Evolutionary conservation across 345 rosid species (phyloP).

Genomic region (Bretschneidera sinensis): DNA sequence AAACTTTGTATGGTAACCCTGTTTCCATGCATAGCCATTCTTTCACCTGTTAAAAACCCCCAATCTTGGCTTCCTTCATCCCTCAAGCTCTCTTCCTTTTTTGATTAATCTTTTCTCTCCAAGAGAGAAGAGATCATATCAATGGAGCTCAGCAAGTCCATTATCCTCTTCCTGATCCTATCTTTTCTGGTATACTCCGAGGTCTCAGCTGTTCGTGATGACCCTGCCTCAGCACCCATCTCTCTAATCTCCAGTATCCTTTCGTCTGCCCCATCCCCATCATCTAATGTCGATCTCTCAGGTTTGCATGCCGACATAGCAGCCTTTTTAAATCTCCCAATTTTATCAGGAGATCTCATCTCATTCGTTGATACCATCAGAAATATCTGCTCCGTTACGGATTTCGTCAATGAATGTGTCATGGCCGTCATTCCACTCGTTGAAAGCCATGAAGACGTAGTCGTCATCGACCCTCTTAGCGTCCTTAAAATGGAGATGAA

Average conservation of each 20-base stretch:
- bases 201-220: background rate
- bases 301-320: no score
- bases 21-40: no score
- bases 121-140: slow-evolving; percentile 1
- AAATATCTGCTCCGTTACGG: no score
- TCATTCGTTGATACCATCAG: no score
- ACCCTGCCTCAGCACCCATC: background rate
- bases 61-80: background rate
- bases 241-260: background rate
- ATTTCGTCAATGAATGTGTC: slow-evolving; percentile 15
- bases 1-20: no score
- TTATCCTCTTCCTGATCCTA: slow-evolving; percentile 14
- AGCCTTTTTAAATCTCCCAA: no score
- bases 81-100: background rate
- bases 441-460: background rate
- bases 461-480: background rate
- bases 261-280: background rate
- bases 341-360: no score
- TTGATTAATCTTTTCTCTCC: background rate
- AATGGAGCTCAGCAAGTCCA: slow-evolving; percentile 23
- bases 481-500: slow-evolving; percentile 10
- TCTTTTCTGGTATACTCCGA: slow-evolving; percentile 5
- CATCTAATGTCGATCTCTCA: no score
- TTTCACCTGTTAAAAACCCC: background rate
- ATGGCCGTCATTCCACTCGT: slow-evolving; percentile 8